Percentiles rank a stretch among this genome's conserved stretches.
phyloP scores from a whole-genome alignment of 2,329 filamentous ascomycete species.

The Bimuria novae-zelandiae region DNA sequence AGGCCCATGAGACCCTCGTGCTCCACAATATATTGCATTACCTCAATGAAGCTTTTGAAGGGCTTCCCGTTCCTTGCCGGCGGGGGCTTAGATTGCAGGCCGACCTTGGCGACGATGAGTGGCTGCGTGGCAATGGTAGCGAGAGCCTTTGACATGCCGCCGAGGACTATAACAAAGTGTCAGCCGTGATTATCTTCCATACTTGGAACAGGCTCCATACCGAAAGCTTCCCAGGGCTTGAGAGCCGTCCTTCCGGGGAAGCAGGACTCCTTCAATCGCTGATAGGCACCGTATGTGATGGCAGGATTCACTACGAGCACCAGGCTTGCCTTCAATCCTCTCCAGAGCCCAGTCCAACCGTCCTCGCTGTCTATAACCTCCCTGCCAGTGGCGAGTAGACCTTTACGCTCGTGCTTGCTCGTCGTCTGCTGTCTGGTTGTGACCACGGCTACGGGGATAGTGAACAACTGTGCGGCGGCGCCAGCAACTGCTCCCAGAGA shows the following conservation, averaged over 20 bases:
- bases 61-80: conserved; percentile 82
- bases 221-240: conserved; percentile 84
- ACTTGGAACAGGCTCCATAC: conserved; percentile 59
- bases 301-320: conserved; percentile 95
- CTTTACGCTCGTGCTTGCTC: conserved; percentile 79
- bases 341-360: conserved; percentile 87
- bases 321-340: conserved; percentile 91
- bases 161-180: conserved; percentile 66
- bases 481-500: conserved; percentile 84
- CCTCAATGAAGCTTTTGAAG: conserved; percentile 90
- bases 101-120: conserved; percentile 96
- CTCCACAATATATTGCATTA: conserved; percentile 91
- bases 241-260: conserved; percentile 78
- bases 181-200: conserved; percentile 14
- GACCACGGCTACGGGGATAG: conserved; percentile 92
- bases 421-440: conserved; percentile 97
- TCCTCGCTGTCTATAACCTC: conserved; percentile 92
- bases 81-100: conserved; percentile 90
- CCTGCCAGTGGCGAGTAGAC: conserved; percentile 81
- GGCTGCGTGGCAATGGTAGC: conserved; percentile 93
- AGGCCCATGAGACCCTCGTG: conserved; percentile 83
- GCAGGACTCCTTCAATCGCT: conserved; percentile 76
- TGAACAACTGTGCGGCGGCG: conserved; percentile 91
- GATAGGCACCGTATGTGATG: conserved; percentile 97
- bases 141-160: conserved; percentile 88